Evolutionary conservation across 1,139 yeast species (phyloP), one percentile per base, ranked within the genome.

Genomic region (Saccharomycopsis hybrid): DNA sequence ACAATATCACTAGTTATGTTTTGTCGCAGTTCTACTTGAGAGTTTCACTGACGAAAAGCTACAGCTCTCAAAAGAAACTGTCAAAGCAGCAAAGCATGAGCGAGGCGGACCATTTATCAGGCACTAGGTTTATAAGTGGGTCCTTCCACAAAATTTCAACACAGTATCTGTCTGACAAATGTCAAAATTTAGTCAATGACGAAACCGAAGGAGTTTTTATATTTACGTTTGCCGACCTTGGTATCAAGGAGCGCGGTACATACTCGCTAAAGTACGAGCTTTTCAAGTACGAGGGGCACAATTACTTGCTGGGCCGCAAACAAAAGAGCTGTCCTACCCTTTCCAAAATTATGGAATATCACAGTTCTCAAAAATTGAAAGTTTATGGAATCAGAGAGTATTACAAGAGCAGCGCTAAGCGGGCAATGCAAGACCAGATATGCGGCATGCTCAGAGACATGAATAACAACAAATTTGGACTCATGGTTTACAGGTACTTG

Each of bases 201-300:
- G 18, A 18, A 18, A 41, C 7, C n/a, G 11, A 39, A 9, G 44
- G 33, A 7, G 44, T 36, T 3, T 48, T 48, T 18, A 13, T 43
- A 5, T 48, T 48, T 13, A 9, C 39, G 28, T 48, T 48, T 25
- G 8, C 28, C 25, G 47, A 44, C 30, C 32, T 48, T 4, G 50
- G 44, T 13, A 43, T 48, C 24, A 40, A 18, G 8, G 11, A 31
- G 7, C 38, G 36, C 8, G 50, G 50, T 4, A 33, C 24, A 31
- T 47, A 47, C 41, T 3, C n/a, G 5, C 33, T 47, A 27, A 31
- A 40, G 13, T 47, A 33, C 29, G 49, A 47, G 28, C 31, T 47
- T 18, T 47, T 30, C 42, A 47, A 47, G 28, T 35, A 41, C 42
- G 49, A 47, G 38, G 41, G 49, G 13, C 42, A 27, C 40, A 13